phyloP scores from a whole-genome alignment of 192 early-diverging fungal species.

The Thamnidium elegans region DNA sequence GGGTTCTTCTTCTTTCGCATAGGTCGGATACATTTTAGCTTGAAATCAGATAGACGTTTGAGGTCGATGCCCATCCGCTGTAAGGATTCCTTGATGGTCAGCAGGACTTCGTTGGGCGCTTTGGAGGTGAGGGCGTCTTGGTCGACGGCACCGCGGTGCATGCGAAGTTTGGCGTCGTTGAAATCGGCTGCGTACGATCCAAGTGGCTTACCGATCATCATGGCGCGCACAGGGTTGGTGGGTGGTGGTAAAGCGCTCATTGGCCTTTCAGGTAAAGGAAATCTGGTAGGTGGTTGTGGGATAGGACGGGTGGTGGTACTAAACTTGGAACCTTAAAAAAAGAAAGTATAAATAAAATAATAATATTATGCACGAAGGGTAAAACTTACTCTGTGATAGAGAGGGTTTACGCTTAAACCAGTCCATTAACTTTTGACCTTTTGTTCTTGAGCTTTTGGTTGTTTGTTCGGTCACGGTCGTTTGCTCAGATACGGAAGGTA shows the following conservation, averaged over 20 bases:
- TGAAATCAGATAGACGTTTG: slow-evolving; percentile 52
- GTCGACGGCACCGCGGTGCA: slow-evolving; percentile 73
- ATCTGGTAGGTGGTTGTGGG: no score
- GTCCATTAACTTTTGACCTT: slow-evolving; percentile 67
- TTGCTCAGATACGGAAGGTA: slow-evolving; percentile 30
- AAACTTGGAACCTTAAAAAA: background rate
- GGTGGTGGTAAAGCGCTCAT: background rate
- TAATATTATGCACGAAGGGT: background rate
- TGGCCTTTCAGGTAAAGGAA: background rate
- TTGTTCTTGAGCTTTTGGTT: slow-evolving; percentile 20
- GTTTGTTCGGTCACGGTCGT: background rate
- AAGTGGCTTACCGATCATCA: slow-evolving; percentile 18
- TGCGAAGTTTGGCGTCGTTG: slow-evolving; percentile 53
- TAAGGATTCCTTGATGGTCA: slow-evolving; percentile 58
- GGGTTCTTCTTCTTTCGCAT: slow-evolving; percentile 38
- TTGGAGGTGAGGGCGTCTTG: slow-evolving; percentile 64
- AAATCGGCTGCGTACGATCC: slow-evolving; percentile 21
- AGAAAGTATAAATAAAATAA: background rate
- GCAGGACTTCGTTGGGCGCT: slow-evolving; percentile 67
- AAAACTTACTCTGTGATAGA: slow-evolving; percentile 1
- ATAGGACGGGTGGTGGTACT: background rate
- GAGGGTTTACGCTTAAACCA: slow-evolving; percentile 66
- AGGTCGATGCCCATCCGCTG: slow-evolving; percentile 53
- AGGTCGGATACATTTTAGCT: slow-evolving; percentile 50
- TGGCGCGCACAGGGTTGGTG: slow-evolving; percentile 10